Percentiles rank a stretch among this genome's conserved stretches.
Conservation (phyloP, 1,139 yeast genomes). For the Yamadazyma oceani region DNA sequence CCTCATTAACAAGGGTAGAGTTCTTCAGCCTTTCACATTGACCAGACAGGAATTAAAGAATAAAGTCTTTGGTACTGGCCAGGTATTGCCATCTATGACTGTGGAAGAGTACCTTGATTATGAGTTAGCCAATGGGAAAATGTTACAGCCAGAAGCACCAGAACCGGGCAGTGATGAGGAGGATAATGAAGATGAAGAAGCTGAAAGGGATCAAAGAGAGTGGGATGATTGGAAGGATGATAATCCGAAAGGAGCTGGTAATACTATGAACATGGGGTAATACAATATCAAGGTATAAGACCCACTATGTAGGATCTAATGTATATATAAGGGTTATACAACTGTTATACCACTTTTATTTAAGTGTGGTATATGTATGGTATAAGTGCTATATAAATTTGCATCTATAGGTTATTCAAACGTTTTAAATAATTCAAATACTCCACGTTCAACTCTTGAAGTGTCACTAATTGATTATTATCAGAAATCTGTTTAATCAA, state of each 20-base stretch:
- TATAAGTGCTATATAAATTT: too few species aligned
- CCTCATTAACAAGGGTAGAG: slow-evolving; percentile 67
- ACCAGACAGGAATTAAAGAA: slow-evolving; percentile 59
- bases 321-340: background rate
- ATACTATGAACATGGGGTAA: slow-evolving; percentile 79
- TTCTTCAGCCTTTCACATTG: slow-evolving; percentile 81
- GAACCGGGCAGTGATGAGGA: slow-evolving; percentile 34
- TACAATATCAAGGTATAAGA: background rate
- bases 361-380: too few species aligned
- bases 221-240: slow-evolving; percentile 96
- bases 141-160: slow-evolving; percentile 52
- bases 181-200: slow-evolving; percentile 47
- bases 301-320: background rate
- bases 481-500: slow-evolving; percentile 28
- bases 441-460: slow-evolving; percentile 11
- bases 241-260: slow-evolving; percentile 86
- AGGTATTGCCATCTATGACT: slow-evolving; percentile 89
- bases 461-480: slow-evolving; percentile 10
- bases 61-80: slow-evolving; percentile 89
- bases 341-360: too few species aligned
- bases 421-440: slow-evolving; percentile 11
- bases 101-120: slow-evolving; percentile 89
- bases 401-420: slow-evolving; percentile 9
- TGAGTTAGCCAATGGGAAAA: slow-evolving; percentile 82
- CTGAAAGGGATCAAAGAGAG: slow-evolving; percentile 58